Percentiles rank a stretch among this genome's conserved stretches.
These are phyloP conservation scores for Physcomitrellopsis africana DNA, from an alignment of 225 moss, liverwort and hornwort species.

Conservation along the genomic window DNA sequence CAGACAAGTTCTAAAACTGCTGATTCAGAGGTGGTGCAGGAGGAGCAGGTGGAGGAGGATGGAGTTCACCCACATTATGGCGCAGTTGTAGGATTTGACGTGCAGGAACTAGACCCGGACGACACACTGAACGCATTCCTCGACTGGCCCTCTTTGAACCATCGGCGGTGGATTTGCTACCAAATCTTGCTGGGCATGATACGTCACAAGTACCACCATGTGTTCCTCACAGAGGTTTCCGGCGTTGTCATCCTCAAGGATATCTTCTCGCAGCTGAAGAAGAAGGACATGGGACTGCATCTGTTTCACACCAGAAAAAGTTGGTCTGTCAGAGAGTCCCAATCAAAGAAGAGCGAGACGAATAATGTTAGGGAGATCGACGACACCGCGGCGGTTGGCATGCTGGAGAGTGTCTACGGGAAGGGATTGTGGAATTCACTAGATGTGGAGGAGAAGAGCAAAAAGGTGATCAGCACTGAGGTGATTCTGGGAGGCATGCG, in stretches of 20 bases:
- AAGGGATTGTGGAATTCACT: conserved; percentile 37
- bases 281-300: conserved; percentile 43
- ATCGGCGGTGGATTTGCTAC: conserved; percentile 56
- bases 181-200: conserved; percentile 56
- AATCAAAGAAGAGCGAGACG: background rate
- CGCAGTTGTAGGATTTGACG: conserved; percentile 50
- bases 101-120: conserved; percentile 55
- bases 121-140: conserved; percentile 47
- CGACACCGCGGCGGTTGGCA: background rate
- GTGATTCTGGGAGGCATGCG: conserved; percentile 49
- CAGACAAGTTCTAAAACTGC: background rate
- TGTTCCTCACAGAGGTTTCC: conserved; percentile 40
- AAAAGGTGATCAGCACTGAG: conserved; percentile 39
- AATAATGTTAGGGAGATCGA: background rate
- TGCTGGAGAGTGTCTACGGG: conserved; percentile 46
- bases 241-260: conserved; percentile 47
- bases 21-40: background rate
- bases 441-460: conserved; percentile 39
- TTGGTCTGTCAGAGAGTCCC: conserved; percentile 27
- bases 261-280: conserved; percentile 32
- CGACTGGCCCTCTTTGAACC: conserved; percentile 29
- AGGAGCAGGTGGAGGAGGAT: background rate
- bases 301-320: conserved; percentile 32
- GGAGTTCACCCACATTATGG: conserved; percentile 23
- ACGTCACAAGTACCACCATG: conserved; percentile 47